A percentile compares a stretch with the other conserved stretches of the same genome.
Conservation (phyloP, 352 stramenopile genomes). For the Halophytophthora polymorphica region DNA sequence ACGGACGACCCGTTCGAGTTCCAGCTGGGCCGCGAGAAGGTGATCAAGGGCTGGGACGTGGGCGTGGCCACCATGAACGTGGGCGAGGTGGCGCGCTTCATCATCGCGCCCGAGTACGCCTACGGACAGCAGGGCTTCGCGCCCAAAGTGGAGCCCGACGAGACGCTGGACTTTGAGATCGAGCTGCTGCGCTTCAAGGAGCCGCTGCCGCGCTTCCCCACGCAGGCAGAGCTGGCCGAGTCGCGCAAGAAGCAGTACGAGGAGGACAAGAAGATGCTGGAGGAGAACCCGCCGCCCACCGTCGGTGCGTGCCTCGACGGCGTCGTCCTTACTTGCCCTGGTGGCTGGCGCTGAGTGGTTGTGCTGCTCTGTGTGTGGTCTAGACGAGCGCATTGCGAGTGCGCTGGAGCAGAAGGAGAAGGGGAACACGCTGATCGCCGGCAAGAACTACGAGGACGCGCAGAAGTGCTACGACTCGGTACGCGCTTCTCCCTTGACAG, state of each 20-base stretch:
- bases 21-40: constrained; percentile 81
- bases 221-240: constrained; percentile 77
- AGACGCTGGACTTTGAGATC: constrained; percentile 87
- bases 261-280: constrained; percentile 81
- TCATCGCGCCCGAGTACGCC: constrained; percentile 78
- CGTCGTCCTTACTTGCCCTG: background rate
- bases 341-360: background rate
- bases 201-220: constrained; percentile 75
- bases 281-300: constrained; percentile 79
- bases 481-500: no score
- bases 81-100: constrained; percentile 78
- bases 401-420: constrained; percentile 80
- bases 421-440: constrained; percentile 62
- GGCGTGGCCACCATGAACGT: constrained; percentile 76
- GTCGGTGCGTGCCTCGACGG: constrained; percentile 48
- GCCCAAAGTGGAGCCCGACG: constrained; percentile 80
- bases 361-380: no score
- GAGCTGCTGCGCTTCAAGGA: constrained; percentile 81
- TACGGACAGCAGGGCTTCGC: constrained; percentile 79
- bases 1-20: constrained; percentile 87
- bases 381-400: constrained; percentile 68
- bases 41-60: constrained; percentile 87
- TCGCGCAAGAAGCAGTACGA: constrained; percentile 79
- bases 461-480: constrained; percentile 88
- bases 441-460: constrained; percentile 69